Evolutionary conservation across 2,329 filamentous ascomycete species (phyloP).

Genomic region (Xylariaceae sp.): DNA sequence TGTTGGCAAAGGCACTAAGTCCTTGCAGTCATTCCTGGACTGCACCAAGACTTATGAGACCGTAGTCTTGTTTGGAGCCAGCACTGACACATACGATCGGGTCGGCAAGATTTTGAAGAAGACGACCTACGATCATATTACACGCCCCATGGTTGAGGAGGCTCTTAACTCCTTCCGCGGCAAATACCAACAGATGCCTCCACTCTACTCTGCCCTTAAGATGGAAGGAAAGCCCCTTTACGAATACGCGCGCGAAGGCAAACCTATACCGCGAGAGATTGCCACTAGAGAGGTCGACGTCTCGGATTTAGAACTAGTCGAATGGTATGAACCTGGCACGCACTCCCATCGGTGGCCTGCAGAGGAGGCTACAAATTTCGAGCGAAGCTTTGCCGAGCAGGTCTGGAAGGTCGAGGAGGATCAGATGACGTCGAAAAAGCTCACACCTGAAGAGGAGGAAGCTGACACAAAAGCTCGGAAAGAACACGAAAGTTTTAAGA

Average conservation of each 20-base stretch:
- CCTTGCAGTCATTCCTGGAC: slow-evolving; percentile 76
- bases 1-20: slow-evolving; percentile 86
- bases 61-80: slow-evolving; percentile 86
- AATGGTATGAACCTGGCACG: slow-evolving; percentile 83
- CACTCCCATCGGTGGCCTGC: slow-evolving; percentile 82
- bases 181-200: slow-evolving; percentile 86
- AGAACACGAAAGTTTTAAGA: slow-evolving; percentile 64
- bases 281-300: slow-evolving; percentile 81
- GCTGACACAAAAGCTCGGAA: slow-evolving; percentile 62
- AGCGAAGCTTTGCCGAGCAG: slow-evolving; percentile 79
- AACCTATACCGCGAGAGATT: slow-evolving; percentile 84
- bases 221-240: slow-evolving; percentile 95
- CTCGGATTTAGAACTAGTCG: slow-evolving; percentile 76
- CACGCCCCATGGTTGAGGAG: slow-evolving; percentile 77
- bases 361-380: slow-evolving; percentile 76
- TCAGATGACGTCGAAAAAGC: slow-evolving; percentile 56
- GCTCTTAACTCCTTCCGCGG: slow-evolving; percentile 79
- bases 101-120: slow-evolving; percentile 82
- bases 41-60: slow-evolving; percentile 96
- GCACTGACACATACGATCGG: slow-evolving; percentile 90
- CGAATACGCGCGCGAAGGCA: slow-evolving; percentile 92
- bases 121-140: slow-evolving; percentile 81
- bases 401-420: slow-evolving; percentile 68
- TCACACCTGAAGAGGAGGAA: slow-evolving; percentile 61
- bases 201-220: slow-evolving; percentile 90